Evolutionary conservation across 441 rosid species (phyloP), one percentile per base, ranked within the genome.

Genomic region (Adansonia grandidieri): DNA sequence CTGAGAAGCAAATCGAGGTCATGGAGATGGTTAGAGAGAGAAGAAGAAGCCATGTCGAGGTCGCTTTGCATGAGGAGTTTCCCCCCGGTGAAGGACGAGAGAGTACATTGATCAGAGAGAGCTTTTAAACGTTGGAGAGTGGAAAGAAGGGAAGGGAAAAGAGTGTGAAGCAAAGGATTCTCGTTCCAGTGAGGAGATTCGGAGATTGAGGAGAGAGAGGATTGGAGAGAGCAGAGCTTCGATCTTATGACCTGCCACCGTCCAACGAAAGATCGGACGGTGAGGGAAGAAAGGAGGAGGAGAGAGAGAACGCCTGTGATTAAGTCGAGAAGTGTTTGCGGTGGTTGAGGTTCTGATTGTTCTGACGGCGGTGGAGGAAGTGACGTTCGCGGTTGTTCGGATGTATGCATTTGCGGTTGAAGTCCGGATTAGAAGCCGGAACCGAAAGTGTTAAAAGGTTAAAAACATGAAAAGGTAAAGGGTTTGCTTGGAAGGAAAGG

Each of bases 41-140:
- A 79, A 24, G 92, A 76, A 13, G 93, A 86, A 74, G 92, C 88
- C 9, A 93, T 91, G 78, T 93, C 96, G 75, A 93, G 96, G 86
- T 93, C 96, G 85, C 96, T 91, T 85, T 93, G 98, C 88, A 91
- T 89, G 44, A 85, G 85, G 53, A 93, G 95, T 86, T 93, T 93
- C 22, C 93, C 93, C 75, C 92, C 92, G 76, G 85, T 76, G 87
- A 89, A 87, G 71, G 91, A 81, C 48, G 84, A 78, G 81, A 80
- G 84, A 17, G 87, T 57, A 82, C 92, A 89, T 80, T 90, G 93
- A 77, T 78, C 82, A 40, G 88, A 88, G 84, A 93, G 96, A 8
- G 95, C 84, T 9, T 85, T 73, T 60, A 93, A 91, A 47, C 93
- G 92, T 76, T 91, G 95, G 72, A 93, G 98, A 71, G 91, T 90